Base-by-base conservation (phyloP, 768 basidiomycete genomes). In the Boletus pseudo-olivaceus region DNA sequence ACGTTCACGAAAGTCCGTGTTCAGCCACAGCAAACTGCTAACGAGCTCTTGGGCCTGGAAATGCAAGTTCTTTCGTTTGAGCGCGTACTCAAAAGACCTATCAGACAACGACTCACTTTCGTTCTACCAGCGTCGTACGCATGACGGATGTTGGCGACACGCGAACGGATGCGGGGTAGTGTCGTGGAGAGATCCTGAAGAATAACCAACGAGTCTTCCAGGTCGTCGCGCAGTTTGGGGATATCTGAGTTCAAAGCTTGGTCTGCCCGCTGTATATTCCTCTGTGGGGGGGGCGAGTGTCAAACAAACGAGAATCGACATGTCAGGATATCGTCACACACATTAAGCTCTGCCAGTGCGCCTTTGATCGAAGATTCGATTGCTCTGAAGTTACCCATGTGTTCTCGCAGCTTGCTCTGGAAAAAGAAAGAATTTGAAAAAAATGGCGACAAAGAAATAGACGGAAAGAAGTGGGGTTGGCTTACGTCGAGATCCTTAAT, bases 1-100 rank as follows among this genome's bases (percentile, higher is more conserved):
- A 12, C 88, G 85, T 66, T 85, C 83, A 53, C 87, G 85, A 67
- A 88, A 84, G 45, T 87, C 84, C 0, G 85, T 90, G 65, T 90
- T 89, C 23, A 90, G 76, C 88, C 88, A 91, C 49, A 76, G 76
- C 41, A 91, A 73, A 50, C 84, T 84, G 3, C 68, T 67, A n/a
- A 84, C 82, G 17, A 91, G 81, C 7, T 75, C 70, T 60, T 80
- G 76, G 9, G 89, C 89, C 88, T 90, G 43, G 30, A 7, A 12
- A 27, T 4, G 29, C 6, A 9, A 23, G 11, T 39, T 23, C 1
- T 26, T 23, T 20, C 33, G n/a, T 34, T 51, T 32, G 53, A 39
- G 41, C 9, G 41, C 9, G 54, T 19, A 39, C 11, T 7, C 54
- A 35, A 49, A 26, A 26, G 41, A 54, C 27, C 2, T 12, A 32